Conservation (phyloP, 1,284 basidiomycete genomes). For the Wolfiporia cocos region DNA sequence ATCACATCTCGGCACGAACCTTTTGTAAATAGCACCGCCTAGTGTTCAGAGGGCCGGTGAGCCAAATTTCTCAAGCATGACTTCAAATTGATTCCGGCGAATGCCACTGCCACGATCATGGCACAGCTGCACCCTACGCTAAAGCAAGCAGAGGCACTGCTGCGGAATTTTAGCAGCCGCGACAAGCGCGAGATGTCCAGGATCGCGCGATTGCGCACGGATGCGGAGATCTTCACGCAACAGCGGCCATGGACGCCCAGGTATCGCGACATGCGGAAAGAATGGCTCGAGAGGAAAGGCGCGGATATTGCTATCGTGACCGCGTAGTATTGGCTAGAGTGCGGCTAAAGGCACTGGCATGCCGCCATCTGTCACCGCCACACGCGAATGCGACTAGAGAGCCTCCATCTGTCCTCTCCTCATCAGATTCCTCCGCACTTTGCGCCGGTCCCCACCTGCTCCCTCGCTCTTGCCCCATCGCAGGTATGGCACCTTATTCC, state of each 20-base stretch:
- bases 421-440: slow-evolving; percentile 87
- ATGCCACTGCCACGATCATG: too few relatives aligned
- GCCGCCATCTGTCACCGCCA: too few relatives aligned
- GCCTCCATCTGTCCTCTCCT: slow-evolving; percentile 65
- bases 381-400: too few relatives aligned
- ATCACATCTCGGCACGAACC: slow-evolving; percentile 21
- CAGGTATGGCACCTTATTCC: slow-evolving; percentile 71
- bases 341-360: too few relatives aligned
- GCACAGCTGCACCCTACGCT: slow-evolving; percentile 28
- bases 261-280: slow-evolving; percentile 29
- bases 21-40: slow-evolving; percentile 38
- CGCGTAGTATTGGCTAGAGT: slow-evolving; percentile 9
- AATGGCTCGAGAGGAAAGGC: slow-evolving; percentile 28
- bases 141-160: slow-evolving; percentile 21
- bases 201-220: slow-evolving; percentile 28
- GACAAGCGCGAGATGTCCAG: slow-evolving; percentile 33
- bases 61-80: slow-evolving; percentile 8
- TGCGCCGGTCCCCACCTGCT: slow-evolving; percentile 63
- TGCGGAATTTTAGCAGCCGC: slow-evolving; percentile 28
- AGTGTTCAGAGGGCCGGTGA: slow-evolving; percentile 31
- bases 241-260: slow-evolving; percentile 10
- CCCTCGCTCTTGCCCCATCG: slow-evolving; percentile 69
- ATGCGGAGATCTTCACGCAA: slow-evolving; percentile 25
- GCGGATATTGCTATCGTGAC: slow-evolving; percentile 24
- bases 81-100: too few relatives aligned